A percentile compares a stretch with the other conserved stretches of the same genome.
phyloP scores from a whole-genome alignment of 148 eudicot species.

The Camellia granthamiana region DNA sequence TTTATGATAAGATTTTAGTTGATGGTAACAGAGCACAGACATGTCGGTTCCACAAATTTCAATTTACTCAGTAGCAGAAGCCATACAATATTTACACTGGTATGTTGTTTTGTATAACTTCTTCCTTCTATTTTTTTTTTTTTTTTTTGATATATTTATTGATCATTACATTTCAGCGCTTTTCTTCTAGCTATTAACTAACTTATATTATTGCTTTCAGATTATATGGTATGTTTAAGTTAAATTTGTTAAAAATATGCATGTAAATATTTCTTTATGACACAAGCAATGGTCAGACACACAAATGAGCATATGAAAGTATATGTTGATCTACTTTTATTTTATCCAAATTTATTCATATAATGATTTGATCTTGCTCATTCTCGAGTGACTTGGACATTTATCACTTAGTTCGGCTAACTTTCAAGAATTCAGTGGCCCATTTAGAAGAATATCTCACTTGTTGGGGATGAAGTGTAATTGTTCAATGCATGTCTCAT shows the following conservation, averaged over 20 bases:
- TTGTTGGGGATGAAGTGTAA: background rate
- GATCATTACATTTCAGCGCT: background rate
- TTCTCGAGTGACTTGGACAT: background rate
- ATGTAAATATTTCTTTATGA: background rate
- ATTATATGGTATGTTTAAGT: background rate
- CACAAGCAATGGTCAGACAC: background rate
- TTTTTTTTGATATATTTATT: background rate
- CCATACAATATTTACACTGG: constrained; percentile 98
- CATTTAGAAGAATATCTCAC: background rate
- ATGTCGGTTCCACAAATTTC: constrained; percentile 98
- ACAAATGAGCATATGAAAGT: background rate
- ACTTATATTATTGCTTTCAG: background rate
- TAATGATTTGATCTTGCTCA: background rate
- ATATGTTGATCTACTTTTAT: background rate
- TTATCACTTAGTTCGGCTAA: constrained; percentile 1
- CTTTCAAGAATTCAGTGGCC: background rate
- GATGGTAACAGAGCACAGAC: constrained; percentile 83
- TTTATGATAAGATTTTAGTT: constrained; percentile 5
- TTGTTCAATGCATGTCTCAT: background rate
- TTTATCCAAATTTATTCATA: background rate
- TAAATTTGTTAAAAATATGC: background rate
- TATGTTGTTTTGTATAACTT: constrained; percentile 26
- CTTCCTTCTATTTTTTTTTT: too few relatives aligned
- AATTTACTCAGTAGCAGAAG: constrained; percentile 99
- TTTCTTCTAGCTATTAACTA: background rate